Percentiles rank a stretch among this genome's conserved stretches.
Conservation (phyloP, 306 rosid species). For the Quercus berberidifolia region DNA sequence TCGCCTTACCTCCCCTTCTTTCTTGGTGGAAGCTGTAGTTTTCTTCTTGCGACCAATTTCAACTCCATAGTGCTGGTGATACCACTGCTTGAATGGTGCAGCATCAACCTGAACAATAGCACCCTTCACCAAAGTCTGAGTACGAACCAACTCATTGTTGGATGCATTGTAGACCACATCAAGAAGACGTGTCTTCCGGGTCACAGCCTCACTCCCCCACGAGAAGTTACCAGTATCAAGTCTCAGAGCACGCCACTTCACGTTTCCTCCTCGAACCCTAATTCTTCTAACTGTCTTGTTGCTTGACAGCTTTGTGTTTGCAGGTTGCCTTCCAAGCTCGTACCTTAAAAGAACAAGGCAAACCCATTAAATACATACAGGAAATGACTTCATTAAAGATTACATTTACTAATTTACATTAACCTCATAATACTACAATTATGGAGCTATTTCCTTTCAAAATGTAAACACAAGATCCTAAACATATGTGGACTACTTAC, state of each 20-base stretch:
- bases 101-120: constrained; percentile 71
- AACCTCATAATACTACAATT: not conserved
- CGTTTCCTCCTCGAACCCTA: constrained; percentile 63
- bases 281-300: constrained; percentile 58
- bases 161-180: constrained; percentile 71
- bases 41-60: constrained; percentile 68
- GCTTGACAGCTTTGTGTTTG: constrained; percentile 61
- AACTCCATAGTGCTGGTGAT: constrained; percentile 59
- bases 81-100: constrained; percentile 70
- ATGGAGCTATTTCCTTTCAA: not conserved
- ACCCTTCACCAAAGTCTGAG: constrained; percentile 62
- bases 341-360: constrained; percentile 33
- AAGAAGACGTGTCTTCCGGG: constrained; percentile 56
- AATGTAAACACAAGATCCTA: not conserved
- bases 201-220: constrained; percentile 64
- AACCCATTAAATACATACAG: not conserved
- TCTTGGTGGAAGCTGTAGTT: constrained; percentile 36
- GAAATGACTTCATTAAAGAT: not conserved
- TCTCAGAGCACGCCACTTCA: constrained; percentile 70
- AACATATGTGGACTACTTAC: not conserved
- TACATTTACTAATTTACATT: not conserved
- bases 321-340: constrained; percentile 67
- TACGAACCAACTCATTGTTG: constrained; percentile 64
- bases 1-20: constrained; percentile 55
- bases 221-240: constrained; percentile 66